These are phyloP conservation scores for Alternaria ventricosa DNA, from an alignment of 2,329 filamentous ascomycete genomes.

Conservation along the genomic window DNA sequence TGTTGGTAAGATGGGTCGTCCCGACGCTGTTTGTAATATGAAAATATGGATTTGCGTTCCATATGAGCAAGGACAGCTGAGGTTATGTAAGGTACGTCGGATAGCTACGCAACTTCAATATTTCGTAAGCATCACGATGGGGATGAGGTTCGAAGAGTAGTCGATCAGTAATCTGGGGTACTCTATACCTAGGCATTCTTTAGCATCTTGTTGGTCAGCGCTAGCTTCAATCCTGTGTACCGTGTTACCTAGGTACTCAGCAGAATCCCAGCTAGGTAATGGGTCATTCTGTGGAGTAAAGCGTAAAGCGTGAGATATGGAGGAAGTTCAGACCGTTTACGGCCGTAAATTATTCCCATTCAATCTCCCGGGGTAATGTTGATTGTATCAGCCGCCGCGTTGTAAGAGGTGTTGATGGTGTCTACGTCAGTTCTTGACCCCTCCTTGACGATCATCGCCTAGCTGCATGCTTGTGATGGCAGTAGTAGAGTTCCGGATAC, in stretches of 20 bases:
- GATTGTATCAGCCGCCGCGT: neutral
- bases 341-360: neutral
- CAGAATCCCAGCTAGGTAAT: neutral
- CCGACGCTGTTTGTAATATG: neutral
- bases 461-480: neutral
- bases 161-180: neutral
- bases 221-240: neutral
- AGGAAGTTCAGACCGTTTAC: neutral
- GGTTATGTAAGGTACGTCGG: neutral
- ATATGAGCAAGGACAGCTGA: neutral
- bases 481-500: neutral
- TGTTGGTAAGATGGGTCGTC: neutral
- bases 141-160: neutral
- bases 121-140: neutral
- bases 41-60: neutral
- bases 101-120: neutral
- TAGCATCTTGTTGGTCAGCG: neutral
- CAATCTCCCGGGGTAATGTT: neutral
- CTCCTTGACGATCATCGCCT: neutral
- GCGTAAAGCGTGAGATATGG: neutral
- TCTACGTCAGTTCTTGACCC: neutral
- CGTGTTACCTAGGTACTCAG: neutral
- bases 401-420: neutral
- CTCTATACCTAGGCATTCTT: neutral
- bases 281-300: neutral